phyloP scores from a whole-genome alignment of 225 moss, liverwort and hornwort genomes.

The Bryoerythrophyllum caledonicum region DNA sequence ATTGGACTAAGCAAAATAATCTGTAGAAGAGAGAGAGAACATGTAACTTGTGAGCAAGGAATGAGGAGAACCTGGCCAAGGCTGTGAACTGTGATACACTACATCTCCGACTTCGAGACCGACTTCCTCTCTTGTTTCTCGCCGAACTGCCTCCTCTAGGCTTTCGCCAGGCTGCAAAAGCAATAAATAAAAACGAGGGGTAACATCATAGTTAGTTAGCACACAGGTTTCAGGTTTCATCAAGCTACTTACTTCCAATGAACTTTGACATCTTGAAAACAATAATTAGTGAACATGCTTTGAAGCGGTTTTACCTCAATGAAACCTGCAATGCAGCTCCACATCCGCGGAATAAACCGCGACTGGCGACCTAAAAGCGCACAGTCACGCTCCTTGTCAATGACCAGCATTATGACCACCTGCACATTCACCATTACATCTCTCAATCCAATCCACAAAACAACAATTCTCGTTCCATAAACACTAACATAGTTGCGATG shows the following conservation, averaged over 20 bases:
- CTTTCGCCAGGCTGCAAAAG: constrained; percentile 82
- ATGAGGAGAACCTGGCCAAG: constrained; percentile 76
- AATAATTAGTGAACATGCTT: neutral
- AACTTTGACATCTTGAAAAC: neutral
- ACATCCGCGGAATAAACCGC: constrained; percentile 75
- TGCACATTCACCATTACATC: constrained; percentile 28
- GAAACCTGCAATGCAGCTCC: constrained; percentile 97
- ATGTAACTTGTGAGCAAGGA: constrained; percentile 7
- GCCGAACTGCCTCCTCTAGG: constrained; percentile 92
- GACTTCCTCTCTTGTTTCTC: constrained; percentile 96
- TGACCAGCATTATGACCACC: constrained; percentile 97
- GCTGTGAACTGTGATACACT: constrained; percentile 94
- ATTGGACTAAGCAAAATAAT: no score
- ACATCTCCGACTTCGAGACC: constrained; percentile 87
- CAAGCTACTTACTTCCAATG: neutral
- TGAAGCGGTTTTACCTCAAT: constrained; percentile 53
- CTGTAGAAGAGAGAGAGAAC: neutral
- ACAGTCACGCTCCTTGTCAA: constrained; percentile 86
- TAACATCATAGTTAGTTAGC: neutral
- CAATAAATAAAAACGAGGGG: neutral
- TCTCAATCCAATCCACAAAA: constrained; percentile 9
- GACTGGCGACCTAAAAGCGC: constrained; percentile 78
- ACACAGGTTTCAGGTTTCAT: no score
- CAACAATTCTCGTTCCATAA: neutral
- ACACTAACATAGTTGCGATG: no score